Base-by-base conservation (phyloP, 2,329 filamentous ascomycete genomes). In the Ilyonectria destructans region DNA sequence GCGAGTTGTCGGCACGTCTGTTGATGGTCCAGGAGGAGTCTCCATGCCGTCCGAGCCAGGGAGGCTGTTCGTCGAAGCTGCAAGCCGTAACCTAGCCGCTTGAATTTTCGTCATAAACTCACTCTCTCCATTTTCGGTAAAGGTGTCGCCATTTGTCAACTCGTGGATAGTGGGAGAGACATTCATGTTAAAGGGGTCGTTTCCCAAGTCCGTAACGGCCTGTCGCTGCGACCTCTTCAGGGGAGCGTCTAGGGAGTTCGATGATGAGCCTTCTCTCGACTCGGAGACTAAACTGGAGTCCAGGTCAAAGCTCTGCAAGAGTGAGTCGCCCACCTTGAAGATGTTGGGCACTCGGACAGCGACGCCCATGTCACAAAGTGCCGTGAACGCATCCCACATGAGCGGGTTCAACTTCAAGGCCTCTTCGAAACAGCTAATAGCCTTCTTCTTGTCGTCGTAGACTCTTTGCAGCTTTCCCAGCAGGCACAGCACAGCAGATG, bases 361-460 rank as follows among this genome's bases (percentile, higher is more conserved):
- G 51, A 94, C 92, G 4, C 94, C 93, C 91, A 89, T 93, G 77
- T 98, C 95, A 79, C 95, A 97, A 8, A 99, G 87, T 17, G 90
- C 92, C 23, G 92, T 91, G 76, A 98, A 98, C 0, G 96, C 95
- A 85, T 99, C 96, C 96, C 96, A 99, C 89, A 97, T 96, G 81
- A 98, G 96, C 1, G 96, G 95, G 77, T 98, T 99, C 62, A 91
- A 81, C 82, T 95, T 97, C 75, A 99, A 84, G 6, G 95, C 90
- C 68, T 97, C 94, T 73, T 97, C 94, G 78, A 96, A 98, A 80
- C 90, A 94, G 72, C 93, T 89, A 17, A 96, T 90, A 8, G 96
- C 95, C 80, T 93, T 95, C 74, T 92, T 92, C 77, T 93, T 93
- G 75, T 93, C 88, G 74, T 97, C 93, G 75, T 96, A 92, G 2